Conservation (phyloP, 495 filamentous ascomycete genomes). For the Trichoderma asperelloides region DNA sequence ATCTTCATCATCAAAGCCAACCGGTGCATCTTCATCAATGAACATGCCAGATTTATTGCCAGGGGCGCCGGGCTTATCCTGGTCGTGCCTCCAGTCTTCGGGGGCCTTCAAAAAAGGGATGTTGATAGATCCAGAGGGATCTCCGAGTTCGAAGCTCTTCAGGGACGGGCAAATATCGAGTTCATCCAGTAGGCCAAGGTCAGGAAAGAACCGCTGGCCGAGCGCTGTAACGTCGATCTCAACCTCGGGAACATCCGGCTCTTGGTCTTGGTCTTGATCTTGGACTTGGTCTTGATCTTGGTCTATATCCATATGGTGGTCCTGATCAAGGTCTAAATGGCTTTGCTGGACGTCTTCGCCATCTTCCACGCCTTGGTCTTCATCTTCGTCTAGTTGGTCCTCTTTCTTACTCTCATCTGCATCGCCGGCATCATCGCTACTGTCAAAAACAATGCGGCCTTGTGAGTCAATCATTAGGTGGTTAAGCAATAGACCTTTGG, state of each 20-base stretch:
- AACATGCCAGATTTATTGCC: conserved; percentile 72
- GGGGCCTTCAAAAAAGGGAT: conserved; percentile 86
- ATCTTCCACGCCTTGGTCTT: conserved; percentile 37
- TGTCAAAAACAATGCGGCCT: conserved; percentile 94
- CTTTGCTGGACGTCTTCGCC: conserved; percentile 31
- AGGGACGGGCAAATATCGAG: conserved; percentile 94
- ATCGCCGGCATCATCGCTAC: conserved; percentile 82
- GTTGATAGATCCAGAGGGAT: conserved; percentile 72
- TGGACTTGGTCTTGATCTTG: conserved; percentile 23
- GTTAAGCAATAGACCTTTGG: conserved; percentile 90
- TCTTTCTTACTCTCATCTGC: conserved; percentile 33
- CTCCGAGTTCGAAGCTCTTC: conserved; percentile 84
- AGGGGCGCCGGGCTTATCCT: conserved; percentile 41
- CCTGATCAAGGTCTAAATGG: neutral
- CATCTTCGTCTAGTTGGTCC: conserved; percentile 16
- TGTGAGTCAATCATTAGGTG: conserved; percentile 86
- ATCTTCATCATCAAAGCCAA: conserved; percentile 79
- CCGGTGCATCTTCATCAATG: conserved; percentile 68
- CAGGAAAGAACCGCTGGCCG: conserved; percentile 75
- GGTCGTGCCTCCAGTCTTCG: conserved; percentile 72
- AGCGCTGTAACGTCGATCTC: conserved; percentile 73
- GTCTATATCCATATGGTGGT: conserved; percentile 6
- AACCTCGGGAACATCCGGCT: conserved; percentile 34
- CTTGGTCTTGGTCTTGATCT: conserved; percentile 19
- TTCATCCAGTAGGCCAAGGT: conserved; percentile 63